These are phyloP conservation scores for Trifolium dubium DNA, from an alignment of 306 rosid genomes.

Conservation along the genomic window DNA sequence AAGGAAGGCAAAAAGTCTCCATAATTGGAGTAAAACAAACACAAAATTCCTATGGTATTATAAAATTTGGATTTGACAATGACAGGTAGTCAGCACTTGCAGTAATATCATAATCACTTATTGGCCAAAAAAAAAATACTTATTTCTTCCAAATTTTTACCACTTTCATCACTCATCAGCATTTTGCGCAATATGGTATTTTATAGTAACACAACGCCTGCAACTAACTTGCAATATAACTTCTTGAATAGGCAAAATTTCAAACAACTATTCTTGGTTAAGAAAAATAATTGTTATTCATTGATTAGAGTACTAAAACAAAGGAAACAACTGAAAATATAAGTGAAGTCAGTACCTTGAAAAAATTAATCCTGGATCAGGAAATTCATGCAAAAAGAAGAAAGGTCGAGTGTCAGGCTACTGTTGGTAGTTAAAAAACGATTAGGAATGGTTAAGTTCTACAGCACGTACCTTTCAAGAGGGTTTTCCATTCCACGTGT, in stretches of 20 bases:
- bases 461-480: conserved; percentile 66
- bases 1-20: background rate
- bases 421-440: conserved; percentile 13
- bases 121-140: conserved; percentile 10
- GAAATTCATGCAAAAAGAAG: conserved; percentile 51
- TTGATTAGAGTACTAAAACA: background rate
- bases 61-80: conserved; percentile 13
- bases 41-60: background rate
- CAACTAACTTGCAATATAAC: conserved; percentile 8
- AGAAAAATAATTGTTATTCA: conserved; percentile 9
- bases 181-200: conserved; percentile 13
- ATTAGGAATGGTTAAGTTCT: conserved; percentile 17
- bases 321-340: background rate
- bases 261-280: background rate
- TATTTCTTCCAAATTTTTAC: conserved; percentile 3
- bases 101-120: conserved; percentile 8
- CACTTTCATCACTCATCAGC: background rate
- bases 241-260: background rate
- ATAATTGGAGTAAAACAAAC: background rate
- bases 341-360: conserved; percentile 61
- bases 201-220: conserved; percentile 9
- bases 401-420: conserved; percentile 19
- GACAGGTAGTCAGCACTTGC: conserved; percentile 6
- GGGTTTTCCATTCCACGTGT: conserved; percentile 79
- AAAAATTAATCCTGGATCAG: conserved; percentile 71